Evolutionary conservation across 2,329 filamentous ascomycete species (phyloP), one percentile per base, ranked within the genome.

Genomic region (Diaporthe ampelina): DNA sequence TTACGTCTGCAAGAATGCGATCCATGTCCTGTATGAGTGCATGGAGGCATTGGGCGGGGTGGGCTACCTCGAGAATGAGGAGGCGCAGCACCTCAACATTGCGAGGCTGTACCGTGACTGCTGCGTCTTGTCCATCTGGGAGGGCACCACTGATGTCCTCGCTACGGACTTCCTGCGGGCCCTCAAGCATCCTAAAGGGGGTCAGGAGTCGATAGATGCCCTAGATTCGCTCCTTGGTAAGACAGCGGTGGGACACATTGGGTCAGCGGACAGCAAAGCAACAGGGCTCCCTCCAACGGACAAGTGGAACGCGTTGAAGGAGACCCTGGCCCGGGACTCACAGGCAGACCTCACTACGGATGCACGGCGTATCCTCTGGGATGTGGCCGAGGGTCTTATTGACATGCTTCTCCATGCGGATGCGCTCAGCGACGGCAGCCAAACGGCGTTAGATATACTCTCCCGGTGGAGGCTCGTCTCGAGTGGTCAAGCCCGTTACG

Each of bases 61-160:
- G 0, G 91, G 92, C 0, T 94, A 93, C 77, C 86, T 92, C 32
- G 86, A 91, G 78, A 93, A 83, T 76, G 85, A 88, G 50, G 88
- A 90, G 74, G 89, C 91, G 74, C 90, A 91, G 67, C 87, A 90
- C 50, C 84, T 94, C 73, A 95, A 94, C 78, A 83, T 94, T 4
- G 88, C 92, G 0, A 87, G 91, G 9, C 84, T 94, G 0, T 91
- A 91, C 78, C 88, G 93, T 10, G 93, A 94, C 77, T 89, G 88
- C 1, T 85, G 83, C 10, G 92, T 94, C 3, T 83, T 74, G 29
- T 50, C 72, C 21, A 74, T 57, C 65, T 94, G 92, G 91, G 92
- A 94, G 81, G 92, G 93, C 0, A 94, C 93, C 0, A 94, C 92
- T 0, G 92, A 94, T 78, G 91, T 95, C 8, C 85, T 95, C 72